Percentiles rank a stretch among this genome's conserved stretches.
Conservation (phyloP, 2,329 filamentous ascomycete genomes). For the Pseudogymnoascus sp. region DNA sequence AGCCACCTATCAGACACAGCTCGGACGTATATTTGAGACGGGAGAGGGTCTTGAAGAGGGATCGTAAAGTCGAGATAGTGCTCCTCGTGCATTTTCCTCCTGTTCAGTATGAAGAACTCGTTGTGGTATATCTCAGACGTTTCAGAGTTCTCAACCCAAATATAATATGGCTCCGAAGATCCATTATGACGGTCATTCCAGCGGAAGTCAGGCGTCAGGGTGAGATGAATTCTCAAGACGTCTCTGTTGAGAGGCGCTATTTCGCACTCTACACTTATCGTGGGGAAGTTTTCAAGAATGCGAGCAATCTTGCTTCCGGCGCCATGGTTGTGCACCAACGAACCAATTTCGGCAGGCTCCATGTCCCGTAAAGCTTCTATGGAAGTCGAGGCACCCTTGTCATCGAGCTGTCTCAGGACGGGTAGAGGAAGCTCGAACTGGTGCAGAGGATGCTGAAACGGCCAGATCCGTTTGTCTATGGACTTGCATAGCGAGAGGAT, state of each 20-base stretch:
- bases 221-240: conserved; percentile 83
- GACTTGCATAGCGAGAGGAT: conserved; percentile 89
- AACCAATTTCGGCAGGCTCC: conserved; percentile 84
- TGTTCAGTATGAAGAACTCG: conserved; percentile 88
- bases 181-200: conserved; percentile 96
- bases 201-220: conserved; percentile 76
- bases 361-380: conserved; percentile 86
- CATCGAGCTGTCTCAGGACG: conserved; percentile 74
- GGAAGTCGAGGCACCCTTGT: conserved; percentile 63
- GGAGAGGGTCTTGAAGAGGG: conserved; percentile 83
- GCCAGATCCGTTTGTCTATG: conserved; percentile 93
- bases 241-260: conserved; percentile 94
- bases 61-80: conserved; percentile 98
- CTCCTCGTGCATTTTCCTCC: conserved; percentile 87
- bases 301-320: conserved; percentile 77
- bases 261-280: conserved; percentile 80
- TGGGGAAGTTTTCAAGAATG: conserved; percentile 85
- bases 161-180: conserved; percentile 91
- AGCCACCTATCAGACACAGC: conserved; percentile 94
- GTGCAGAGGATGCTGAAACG: conserved; percentile 86
- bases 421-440: conserved; percentile 88
- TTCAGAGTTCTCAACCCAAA: conserved; percentile 98
- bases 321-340: conserved; percentile 80
- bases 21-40: conserved; percentile 91
- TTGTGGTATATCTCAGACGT: conserved; percentile 97